Evolutionary conservation across 1,139 yeast genomes (phyloP).

Genomic region (Meyerozyma sp.): DNA sequence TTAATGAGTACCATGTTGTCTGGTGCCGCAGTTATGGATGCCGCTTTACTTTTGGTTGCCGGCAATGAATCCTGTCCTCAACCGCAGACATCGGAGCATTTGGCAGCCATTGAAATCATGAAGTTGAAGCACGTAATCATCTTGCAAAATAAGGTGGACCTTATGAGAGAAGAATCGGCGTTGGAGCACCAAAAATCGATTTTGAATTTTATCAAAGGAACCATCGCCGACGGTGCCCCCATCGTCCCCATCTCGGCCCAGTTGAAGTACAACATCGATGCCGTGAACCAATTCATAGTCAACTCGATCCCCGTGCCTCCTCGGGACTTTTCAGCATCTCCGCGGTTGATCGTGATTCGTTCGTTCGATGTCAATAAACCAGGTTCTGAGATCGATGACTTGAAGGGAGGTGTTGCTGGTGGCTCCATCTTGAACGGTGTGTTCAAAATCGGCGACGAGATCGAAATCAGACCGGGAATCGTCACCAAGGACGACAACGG

Average conservation of each 20-base stretch:
- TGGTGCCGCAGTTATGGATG: constrained; percentile 99
- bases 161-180: constrained; percentile 97
- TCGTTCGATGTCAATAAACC: constrained; percentile 99
- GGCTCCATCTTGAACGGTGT: constrained; percentile 98
- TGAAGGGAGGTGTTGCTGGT: constrained; percentile 99
- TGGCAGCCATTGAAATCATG: constrained; percentile 99
- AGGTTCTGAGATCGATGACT: constrained; percentile 94
- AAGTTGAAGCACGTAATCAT: constrained; percentile 94
- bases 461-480: constrained; percentile 98
- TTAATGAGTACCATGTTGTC: constrained; percentile 99
- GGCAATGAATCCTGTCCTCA: constrained; percentile 99
- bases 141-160: constrained; percentile 95
- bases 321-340: constrained; percentile 90
- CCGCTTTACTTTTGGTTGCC: constrained; percentile 91
- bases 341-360: constrained; percentile 94
- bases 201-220: constrained; percentile 88
- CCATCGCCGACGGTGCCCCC: constrained; percentile 98
- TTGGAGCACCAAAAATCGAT: constrained; percentile 93
- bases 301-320: constrained; percentile 94
- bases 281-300: constrained; percentile 94
- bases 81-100: constrained; percentile 98
- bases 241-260: constrained; percentile 99
- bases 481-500: constrained; percentile 93
- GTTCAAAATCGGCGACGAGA: constrained; percentile 94
- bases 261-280: constrained; percentile 96